phyloP scores from a whole-genome alignment of 345 rosid genomes.

The Pseudoturritis turrita region DNA sequence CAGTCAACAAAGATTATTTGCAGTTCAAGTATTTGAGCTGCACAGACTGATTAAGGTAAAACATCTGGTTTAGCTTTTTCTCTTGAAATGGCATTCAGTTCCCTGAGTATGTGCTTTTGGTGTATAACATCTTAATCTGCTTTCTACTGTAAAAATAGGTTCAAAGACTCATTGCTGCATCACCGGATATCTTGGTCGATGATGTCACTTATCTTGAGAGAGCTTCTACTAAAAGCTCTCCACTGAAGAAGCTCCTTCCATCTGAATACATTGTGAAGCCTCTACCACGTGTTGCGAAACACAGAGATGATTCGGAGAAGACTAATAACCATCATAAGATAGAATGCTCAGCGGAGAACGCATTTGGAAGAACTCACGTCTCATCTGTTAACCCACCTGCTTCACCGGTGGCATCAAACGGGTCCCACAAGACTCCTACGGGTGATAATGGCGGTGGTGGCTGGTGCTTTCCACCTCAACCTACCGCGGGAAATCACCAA shows the following conservation, averaged over 20 bases:
- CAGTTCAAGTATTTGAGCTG: slow-evolving; percentile 66
- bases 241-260: slow-evolving; percentile 36
- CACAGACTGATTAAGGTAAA: slow-evolving; percentile 69
- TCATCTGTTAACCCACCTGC: background rate
- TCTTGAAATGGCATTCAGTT: background rate
- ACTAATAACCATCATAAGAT: slow-evolving; percentile 25
- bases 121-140: slow-evolving; percentile 7
- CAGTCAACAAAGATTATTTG: slow-evolving; percentile 68
- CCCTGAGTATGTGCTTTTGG: background rate
- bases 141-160: slow-evolving; percentile 39
- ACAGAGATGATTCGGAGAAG: slow-evolving; percentile 30
- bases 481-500: slow-evolving; percentile 37
- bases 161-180: slow-evolving; percentile 51
- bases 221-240: slow-evolving; percentile 35
- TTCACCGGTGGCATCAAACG: background rate
- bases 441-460: background rate
- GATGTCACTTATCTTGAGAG: slow-evolving; percentile 35
- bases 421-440: background rate
- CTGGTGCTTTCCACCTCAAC: slow-evolving; percentile 45
- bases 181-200: slow-evolving; percentile 45
- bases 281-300: slow-evolving; percentile 27
- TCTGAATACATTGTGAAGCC: slow-evolving; percentile 35
- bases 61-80: background rate
- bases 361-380: background rate
- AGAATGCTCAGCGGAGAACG: background rate